Base-by-base conservation (phyloP, 257 asterid species). In the Przewalskia tangutica region DNA sequence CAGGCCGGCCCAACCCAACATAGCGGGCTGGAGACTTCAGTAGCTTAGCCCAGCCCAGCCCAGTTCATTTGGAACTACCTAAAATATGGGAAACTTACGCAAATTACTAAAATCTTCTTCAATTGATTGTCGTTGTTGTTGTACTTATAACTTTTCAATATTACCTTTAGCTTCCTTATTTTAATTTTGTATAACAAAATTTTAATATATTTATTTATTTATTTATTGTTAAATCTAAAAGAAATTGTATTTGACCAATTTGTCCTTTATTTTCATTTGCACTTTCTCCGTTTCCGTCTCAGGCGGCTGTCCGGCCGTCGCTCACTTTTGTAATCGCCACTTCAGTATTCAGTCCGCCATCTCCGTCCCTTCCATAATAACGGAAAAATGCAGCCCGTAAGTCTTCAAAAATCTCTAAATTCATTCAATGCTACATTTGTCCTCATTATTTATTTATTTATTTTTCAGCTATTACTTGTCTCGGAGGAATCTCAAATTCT, bases 401-500 rank as follows among this genome's bases (percentile, higher is more conserved):
- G 76, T 66, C 13, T 32, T 66, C 27, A 16, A 16, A 11, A 66
- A 16, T 66, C 51, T 66, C 7, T 66, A 36, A 65, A 34, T 34
- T 34, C 44, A 56, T 65, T 66, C 27, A 66, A 2, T 16, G 14
- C 27, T 66, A 8, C 51, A 36, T 38, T 66, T 3, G 1, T 17
- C 27, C 76, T 66, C 51, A 36, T 5, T 70, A 2, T 38, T 66
- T 38, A n/a, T 62, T 20, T 20, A 60, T 64, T 20, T 20, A 60
- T 32, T 54, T 38, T 62, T 1, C 91, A 93, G 93, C 83, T 89
- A 50, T 75, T 89, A 77, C 82, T 90, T 8, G 88, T 94, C 20
- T 73, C 88, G 23, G 95, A 89, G 81, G 94, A 91, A 85, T 88
- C 97, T 36, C 84, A 85, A 81, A 46, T 92, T 81, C 84, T 93